Base-by-base conservation (phyloP, 2,329 filamentous ascomycete species). In the Allantophomopsis cytisporea region DNA sequence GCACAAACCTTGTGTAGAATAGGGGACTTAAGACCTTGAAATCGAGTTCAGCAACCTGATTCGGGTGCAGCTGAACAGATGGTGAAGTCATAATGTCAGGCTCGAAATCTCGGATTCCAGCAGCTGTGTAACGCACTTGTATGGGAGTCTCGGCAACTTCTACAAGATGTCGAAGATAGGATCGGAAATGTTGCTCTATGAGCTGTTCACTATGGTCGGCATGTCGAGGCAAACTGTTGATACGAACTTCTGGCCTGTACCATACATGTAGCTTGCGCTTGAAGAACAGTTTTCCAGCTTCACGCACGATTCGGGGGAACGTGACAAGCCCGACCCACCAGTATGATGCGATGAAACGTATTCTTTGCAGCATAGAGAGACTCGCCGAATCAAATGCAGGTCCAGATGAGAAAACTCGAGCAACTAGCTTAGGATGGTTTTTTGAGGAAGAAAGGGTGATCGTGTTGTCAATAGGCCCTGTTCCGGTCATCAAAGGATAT, bases 311-410 rank as follows among this genome's bases (percentile, higher is more conserved):
- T 18, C 79, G 66, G 2, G 78, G 77, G 45, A 79, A 74, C 0
- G 78, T 83, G 17, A 71, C 60, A 20, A 83, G 65, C 2, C 75
- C 76, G 8, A 81, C 70, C 77, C 76, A 82, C 64, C 71, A 77
- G 77, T 79, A 84, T 2, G 54, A 51, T 2, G 54, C 41, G 3
- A 80, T 45, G 43, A 81, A 76, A 3, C 34, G 47, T 1, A 60
- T 15, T 41, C 64, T 72, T 5, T 65, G 57, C 31, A 55, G 40
- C 0, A 54, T n/a, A 1, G 55, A 60, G 54, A 80, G 60, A 0
- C 50, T 49, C 0, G 48, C 50, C 0, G 76, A 69, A 36, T 81
- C 66, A 5, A 75, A 44, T 2, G 71, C 61, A 10, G 57, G 42
- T 0, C 61, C 66, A 2, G 65, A 61, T 0, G 75, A 78, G 45